These are phyloP conservation scores for Podospora pseudocomata DNA, from an alignment of 495 filamentous ascomycete genomes.

Conservation along the genomic window DNA sequence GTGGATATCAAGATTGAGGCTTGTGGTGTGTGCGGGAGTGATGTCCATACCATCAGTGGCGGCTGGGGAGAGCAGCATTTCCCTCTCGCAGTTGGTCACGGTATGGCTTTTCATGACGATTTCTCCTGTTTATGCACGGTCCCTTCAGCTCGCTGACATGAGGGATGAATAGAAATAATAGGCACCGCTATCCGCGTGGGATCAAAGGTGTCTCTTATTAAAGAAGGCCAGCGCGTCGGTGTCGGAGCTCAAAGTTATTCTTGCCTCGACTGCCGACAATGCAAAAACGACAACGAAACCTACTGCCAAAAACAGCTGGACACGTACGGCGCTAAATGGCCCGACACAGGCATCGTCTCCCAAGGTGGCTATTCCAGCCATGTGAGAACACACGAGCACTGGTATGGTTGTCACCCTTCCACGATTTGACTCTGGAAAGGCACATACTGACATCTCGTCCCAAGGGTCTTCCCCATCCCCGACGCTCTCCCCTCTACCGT, in stretches of 20 bases:
- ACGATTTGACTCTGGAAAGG: not conserved
- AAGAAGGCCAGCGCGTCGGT: conserved; percentile 53
- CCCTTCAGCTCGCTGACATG: conserved; percentile 12
- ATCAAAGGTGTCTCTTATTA: conserved; percentile 53
- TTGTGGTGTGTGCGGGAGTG: conserved; percentile 58
- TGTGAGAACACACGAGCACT: conserved; percentile 53
- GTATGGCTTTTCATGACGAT: conserved; percentile 20
- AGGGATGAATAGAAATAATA: conserved; percentile 37
- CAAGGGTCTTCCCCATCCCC: conserved; percentile 71
- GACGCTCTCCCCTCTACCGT: conserved; percentile 60
- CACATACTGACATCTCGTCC: not conserved
- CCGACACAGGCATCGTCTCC: conserved; percentile 49
- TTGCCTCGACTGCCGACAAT: conserved; percentile 54
- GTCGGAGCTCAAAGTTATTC: conserved; percentile 55
- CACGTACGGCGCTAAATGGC: conserved; percentile 54
- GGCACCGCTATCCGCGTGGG: conserved; percentile 52
- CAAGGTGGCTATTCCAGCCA: conserved; percentile 56
- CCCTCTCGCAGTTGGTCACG: conserved; percentile 53
- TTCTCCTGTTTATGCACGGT: not conserved
- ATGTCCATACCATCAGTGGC: conserved; percentile 54
- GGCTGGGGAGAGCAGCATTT: conserved; percentile 54
- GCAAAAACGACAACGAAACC: conserved; percentile 57
- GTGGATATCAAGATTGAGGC: conserved; percentile 53
- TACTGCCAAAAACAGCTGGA: conserved; percentile 55
- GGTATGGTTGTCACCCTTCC: conserved; percentile 28